Base-by-base conservation (phyloP, 768 basidiomycete species). In the Rhodotorula toruloides region DNA sequence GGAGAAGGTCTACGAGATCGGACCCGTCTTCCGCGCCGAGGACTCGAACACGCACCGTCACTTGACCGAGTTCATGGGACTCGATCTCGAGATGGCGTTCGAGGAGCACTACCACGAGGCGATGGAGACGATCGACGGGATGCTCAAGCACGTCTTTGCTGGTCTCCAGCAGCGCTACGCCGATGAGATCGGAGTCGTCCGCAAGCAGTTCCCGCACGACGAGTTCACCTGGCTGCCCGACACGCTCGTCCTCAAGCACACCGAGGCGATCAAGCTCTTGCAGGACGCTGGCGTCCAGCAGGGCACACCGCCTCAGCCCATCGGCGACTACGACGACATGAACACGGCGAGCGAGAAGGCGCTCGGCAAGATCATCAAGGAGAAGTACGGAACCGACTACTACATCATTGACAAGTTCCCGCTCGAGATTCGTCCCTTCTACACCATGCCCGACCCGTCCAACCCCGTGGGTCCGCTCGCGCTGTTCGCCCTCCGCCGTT, bases 361-460 rank as follows among this genome's bases (percentile, higher is more conserved):
- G 66, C 86, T 99, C 43, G 96, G 96, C 29, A 81, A 86, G 54
- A 80, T 98, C 59, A 86, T 99, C 74, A 90, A 87, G 76, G 87
- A 85, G 57, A 97, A 96, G 79, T 94, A 96, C 77, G 86, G 91
- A 74, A 97, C 91, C 50, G 96, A 99, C 79, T 99, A 97, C 81
- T 99, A 89, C 81, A 98, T 98, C 78, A 87, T 99, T 73, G 96
- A 99, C 83, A 99, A 98, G 79, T 99, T 98, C 84, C 96, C 96
- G 9, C 83, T 93, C 78, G 88, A 83, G 43, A 85, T 98, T 65
- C 88, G 96, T 60, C 96, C 96, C 5, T 99, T 99, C 81, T 99
- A 99, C 80, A 99, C 96, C 61, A 98, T 99, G 96, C 90, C 93
- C 62, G 96, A 99, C 80, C 85, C 94, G 19, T 82, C 84, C 68